Base-by-base conservation (phyloP, 441 rosid species). In the Rhodomyrtus psidioides region DNA sequence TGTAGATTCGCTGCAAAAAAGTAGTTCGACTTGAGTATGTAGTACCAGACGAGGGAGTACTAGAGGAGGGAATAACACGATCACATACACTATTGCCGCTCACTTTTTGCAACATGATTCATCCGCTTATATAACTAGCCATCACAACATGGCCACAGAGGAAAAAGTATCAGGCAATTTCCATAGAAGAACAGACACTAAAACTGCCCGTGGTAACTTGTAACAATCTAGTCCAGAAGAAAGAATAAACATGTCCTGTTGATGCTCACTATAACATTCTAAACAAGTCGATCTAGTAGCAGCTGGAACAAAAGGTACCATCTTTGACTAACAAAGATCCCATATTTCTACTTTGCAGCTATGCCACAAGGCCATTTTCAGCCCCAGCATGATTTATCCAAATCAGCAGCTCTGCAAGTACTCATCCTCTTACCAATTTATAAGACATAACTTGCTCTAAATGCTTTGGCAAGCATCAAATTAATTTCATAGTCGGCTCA, bases 1-100 rank as follows among this genome's bases (percentile, higher is more conserved):
- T 49, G 94, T 92, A 83, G 94, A 93, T 84, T 93, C 93, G 2
- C 94, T 93, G 93, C 87, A 85, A n/a, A 26, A 58, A 4, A 56
- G 26, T 6, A 14, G 9, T 53, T 39, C 3, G 12, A 23, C 30
- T 56, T 27, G 16, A 39, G 55, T 30, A 27, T 8, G 53, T 12
- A 79, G 49, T 12, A 70, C 14, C 39, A 42, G 6, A 70, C 5
- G n/a, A 34, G 79, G 79, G 44, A 6, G n/a, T n/a, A 70, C 14
- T 70, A 42, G 6, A 70, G 9, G n/a, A 34, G 79, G 79, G 44
- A 6, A 70, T 21, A 39, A 70, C 42, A 21, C 14, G 49, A 70
- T 24, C 5, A 9, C 55, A n/a, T 26, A 46, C 12, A 26, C 9
- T 7, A 24, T n/a, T 51, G 28, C 24, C 30, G 0, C 9, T 79